Evolutionary conservation across 108 stramenopile genomes (phyloP).

Genomic region (Fragilaria crotonensis): DNA sequence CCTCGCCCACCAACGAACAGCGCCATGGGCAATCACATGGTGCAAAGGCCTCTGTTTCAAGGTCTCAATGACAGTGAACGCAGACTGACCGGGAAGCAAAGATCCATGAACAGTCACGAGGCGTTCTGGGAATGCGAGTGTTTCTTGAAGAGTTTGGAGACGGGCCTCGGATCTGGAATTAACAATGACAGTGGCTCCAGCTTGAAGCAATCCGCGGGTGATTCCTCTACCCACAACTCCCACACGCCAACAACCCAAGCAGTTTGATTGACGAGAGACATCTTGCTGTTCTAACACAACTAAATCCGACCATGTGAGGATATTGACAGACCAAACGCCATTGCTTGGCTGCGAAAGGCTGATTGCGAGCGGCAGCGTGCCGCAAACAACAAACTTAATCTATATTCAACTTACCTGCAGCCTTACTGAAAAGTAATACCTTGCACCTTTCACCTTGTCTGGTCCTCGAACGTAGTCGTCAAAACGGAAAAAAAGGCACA

Average conservation of each 20-base stretch:
- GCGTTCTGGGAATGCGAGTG: slow-evolving; percentile 4
- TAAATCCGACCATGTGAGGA: too few relatives aligned
- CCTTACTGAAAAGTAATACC: too few relatives aligned
- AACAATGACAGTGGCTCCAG: slow-evolving; percentile 32
- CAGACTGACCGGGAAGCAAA: slow-evolving; percentile 19
- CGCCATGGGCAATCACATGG: slow-evolving; percentile 33
- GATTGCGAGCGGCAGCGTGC: too few relatives aligned
- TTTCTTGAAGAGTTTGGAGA: slow-evolving; percentile 1
- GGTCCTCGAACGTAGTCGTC: too few relatives aligned
- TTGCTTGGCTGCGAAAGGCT: too few relatives aligned
- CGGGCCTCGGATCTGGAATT: slow-evolving; percentile 14
- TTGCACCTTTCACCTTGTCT: too few relatives aligned
- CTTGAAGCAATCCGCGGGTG: slow-evolving; percentile 14
- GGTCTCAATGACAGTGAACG: slow-evolving; percentile 8
- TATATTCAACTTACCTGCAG: too few relatives aligned
- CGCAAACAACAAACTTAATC: too few relatives aligned
- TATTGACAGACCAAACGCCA: too few relatives aligned
- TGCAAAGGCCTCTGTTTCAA: slow-evolving; percentile 8
- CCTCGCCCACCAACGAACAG: slow-evolving; percentile 25
- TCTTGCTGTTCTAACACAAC: too few relatives aligned
- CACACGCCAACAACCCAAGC: slow-evolving; percentile 26
- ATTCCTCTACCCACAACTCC: slow-evolving; percentile 26
- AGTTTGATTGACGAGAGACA: slow-evolving; percentile 24
- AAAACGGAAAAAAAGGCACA: too few relatives aligned
- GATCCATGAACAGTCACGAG: slow-evolving; percentile 17